Evolutionary conservation across 1,139 yeast genomes (phyloP), one percentile per base, ranked within the genome.

Genomic region (Suhomyces choctaworum): DNA sequence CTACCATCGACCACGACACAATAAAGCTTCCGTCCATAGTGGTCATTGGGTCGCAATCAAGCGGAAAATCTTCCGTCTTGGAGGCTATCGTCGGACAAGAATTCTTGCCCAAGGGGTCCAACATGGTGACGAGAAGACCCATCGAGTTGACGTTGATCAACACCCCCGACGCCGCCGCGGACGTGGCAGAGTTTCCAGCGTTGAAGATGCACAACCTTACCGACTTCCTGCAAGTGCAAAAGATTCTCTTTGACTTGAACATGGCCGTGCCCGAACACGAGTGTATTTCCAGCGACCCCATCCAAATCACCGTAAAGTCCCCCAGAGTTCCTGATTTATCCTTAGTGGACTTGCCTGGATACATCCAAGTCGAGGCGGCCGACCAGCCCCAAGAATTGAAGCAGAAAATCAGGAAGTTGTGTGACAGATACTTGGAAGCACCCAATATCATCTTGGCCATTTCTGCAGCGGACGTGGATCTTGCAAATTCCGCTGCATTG

Each of bases 391-490:
- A 73, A 4, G 87, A 83, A 45, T 70, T 94, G 45, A 90, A 92
- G 56, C 73, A 73, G 30, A 86, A 82, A 54, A 94, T 94, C 48
- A 71, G 87, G 43, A 76, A 73, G 36, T 67, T 94, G 20, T 92
- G 97, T 60, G 85, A 86, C 47, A 78, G 80, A 53, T 94, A 94
- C 56, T 73, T 94, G 48, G 89, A 85, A 52, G 80, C 85, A 7
- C 98, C 98, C 12, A 94, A 94, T 54, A 87, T 94, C 37, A 94
- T 94, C 27, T 69, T 94, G 49, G 98, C 98, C 0, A 92, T 94
- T 22, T 87, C 96, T 10, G 92, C 98, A 1, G 98, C 98, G 0
- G 97, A 94, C 62, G 98, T 92, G 2, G 99, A 94, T 67, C 70
- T 94, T 54, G 98, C 98, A 1, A 92, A 92, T 57, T 88, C 97